A percentile compares a stretch with the other conserved stretches of the same genome.
Conservation (phyloP, 2,329 filamentous ascomycete species). For the Fusarium pilosicola region DNA sequence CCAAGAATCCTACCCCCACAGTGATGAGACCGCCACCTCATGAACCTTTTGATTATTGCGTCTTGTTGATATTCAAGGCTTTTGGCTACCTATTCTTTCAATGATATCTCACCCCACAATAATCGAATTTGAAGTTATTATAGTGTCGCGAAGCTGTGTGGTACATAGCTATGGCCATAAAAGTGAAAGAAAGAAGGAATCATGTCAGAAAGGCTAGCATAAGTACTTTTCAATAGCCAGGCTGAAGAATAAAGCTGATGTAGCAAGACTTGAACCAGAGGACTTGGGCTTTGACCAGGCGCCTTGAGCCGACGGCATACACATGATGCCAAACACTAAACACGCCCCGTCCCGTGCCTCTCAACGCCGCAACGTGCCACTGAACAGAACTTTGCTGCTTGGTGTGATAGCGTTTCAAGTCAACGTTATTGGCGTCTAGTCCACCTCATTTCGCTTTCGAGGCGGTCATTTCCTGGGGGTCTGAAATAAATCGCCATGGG, state of each 20-base stretch:
- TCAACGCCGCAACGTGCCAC: conserved; percentile 20
- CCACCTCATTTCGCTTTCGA: conserved; percentile 43
- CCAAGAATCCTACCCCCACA: conserved; percentile 13
- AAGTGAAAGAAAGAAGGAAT: neutral
- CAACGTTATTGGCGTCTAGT: conserved; percentile 17
- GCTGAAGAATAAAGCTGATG: conserved; percentile 4
- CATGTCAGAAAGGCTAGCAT: conserved; percentile 10
- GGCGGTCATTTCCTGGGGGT: conserved; percentile 41
- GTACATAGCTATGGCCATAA: neutral
- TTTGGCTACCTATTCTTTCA: neutral
- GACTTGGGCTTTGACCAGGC: conserved; percentile 7
- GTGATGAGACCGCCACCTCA: conserved; percentile 28
- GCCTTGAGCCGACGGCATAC: conserved; percentile 22
- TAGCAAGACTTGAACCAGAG: conserved; percentile 12
- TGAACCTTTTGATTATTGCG: conserved; percentile 2
- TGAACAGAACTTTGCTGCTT: conserved; percentile 24
- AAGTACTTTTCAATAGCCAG: neutral
- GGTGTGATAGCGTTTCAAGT: conserved; percentile 39
- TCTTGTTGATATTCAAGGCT: conserved; percentile 4
- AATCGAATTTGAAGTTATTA: neutral
- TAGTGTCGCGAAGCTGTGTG: neutral
- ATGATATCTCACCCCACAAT: conserved; percentile 18
- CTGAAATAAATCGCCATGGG: conserved; percentile 24
- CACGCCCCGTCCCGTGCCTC: conserved; percentile 36
- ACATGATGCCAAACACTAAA: conserved; percentile 33